Base-by-base conservation (phyloP, 1,284 basidiomycete species). In the Moesziomyces globuligerus region DNA sequence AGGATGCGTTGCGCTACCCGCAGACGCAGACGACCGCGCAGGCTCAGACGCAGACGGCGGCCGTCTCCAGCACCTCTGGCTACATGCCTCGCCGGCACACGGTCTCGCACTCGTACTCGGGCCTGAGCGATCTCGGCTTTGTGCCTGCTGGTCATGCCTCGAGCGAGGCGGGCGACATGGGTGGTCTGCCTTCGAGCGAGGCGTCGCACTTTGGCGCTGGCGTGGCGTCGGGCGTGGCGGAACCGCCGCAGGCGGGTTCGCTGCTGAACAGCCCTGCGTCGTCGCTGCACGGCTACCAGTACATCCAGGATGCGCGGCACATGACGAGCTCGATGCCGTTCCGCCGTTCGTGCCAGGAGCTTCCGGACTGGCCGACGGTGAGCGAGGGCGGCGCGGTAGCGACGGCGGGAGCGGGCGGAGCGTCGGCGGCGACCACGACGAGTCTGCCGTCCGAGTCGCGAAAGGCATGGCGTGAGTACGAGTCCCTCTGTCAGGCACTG, bases 191-290 rank as follows among this genome's bases (percentile, higher is more conserved):
- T 7, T 46, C 49, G 23, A 43, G 51, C 45, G 65, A 58, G 2
- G 18, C 52, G 7, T 48, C 55, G 18, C 41, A 29, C 7, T 68
- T 60, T 24, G 66, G 58, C 6, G n/a, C 42, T 10, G 40, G 48
- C 25, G 23, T 32, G 11, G 47, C 43, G 21, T 56, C 56, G 1
- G 56, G 57, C 3, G 34, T 50, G 34, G 61, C 53, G 41, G 68
- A 72, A 17, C 54, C 57, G 17, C 34, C 54, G 0, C 48, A 59
- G 26, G 51, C 57, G 3, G 42, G 43, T 7, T 72, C 64, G 13
- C 45, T 68, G 45, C 50, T 61, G 41, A 72, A 72, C 56, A 72
- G 69, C 45, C 69, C 69, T 1, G 67, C 60, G 18, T 62, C 58
- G 4, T 68, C 69, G 8, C 20, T 68, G 21, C 69, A 68, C 20